Base-by-base conservation (phyloP, 2,329 filamentous ascomycete species). In the Pseudocercospora eumusae region DNA sequence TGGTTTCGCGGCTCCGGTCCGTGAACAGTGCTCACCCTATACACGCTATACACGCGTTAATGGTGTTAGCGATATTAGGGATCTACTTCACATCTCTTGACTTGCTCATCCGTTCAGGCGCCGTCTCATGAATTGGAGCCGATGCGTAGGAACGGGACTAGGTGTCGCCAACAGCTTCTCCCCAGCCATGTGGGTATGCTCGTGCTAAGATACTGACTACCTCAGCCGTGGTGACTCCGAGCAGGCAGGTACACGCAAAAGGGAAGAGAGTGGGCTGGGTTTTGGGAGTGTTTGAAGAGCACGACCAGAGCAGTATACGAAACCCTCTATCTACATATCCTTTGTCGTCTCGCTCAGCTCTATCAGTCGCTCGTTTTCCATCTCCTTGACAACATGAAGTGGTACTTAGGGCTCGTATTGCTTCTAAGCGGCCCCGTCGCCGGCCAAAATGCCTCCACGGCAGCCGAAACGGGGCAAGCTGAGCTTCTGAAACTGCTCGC, bases 401-500 rank as follows among this genome's bases (percentile, higher is more conserved):
- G 42, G 42, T 44, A 42, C 21, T 62, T 49, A 49, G 45, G 18
- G 21, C 27, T 59, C 27, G 25, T 59, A 40, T 45, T 44, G 9
- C 21, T 59, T 13, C 27, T 49, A 10, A 42, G 40, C 23, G 60
- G 36, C 11, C 49, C 56, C 18, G 56, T 52, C 10, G 23, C 60
- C 20, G 45, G 56, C 21, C 60, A 62, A 31, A 47, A 59, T 28
- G 50, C 56, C 13, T 55, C 56, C 28, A 21, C 42, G 13, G 42
- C n/a, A 21, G 42, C 45, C 47, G 45, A 57, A 18, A 21, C 54
- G 44, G 36, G 53, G 11, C 50, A 49, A 42, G 59, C 55, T 18
- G 42, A 45, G 42, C n/a, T 45, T 20, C 27, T 59, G 10, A 47
- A 61, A 52, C 50, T 64, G 31, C 27, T 61, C 20, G 47, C 55